phyloP scores from a whole-genome alignment of 768 basidiomycete species.

The Suillus spraguei region DNA sequence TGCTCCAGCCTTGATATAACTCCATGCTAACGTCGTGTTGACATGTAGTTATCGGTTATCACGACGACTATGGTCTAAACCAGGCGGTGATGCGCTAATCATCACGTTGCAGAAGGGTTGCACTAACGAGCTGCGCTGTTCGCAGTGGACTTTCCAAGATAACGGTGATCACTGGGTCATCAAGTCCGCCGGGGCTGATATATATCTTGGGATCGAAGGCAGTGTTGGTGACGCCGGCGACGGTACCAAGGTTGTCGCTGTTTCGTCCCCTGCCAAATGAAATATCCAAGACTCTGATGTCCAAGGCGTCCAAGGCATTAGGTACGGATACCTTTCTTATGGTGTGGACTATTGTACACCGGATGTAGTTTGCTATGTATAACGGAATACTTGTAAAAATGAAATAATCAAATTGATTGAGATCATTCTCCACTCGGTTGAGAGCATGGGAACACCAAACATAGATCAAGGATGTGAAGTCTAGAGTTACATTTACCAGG shows the following conservation, averaged over 20 bases:
- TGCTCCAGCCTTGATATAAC: not conserved
- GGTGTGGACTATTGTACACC: too few relatives aligned
- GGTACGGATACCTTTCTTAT: conserved; percentile 39
- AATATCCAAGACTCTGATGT: conserved; percentile 49
- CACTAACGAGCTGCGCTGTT: not conserved
- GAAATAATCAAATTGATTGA: too few relatives aligned
- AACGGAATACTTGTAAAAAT: too few relatives aligned
- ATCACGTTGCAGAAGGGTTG: not conserved
- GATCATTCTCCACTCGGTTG: too few relatives aligned
- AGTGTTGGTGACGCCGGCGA: conserved; percentile 24
- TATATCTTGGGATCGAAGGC: conserved; percentile 43
- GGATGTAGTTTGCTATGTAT: too few relatives aligned
- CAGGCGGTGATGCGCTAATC: conserved; percentile 43
- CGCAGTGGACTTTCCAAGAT: conserved; percentile 49
- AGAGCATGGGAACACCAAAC: too few relatives aligned
- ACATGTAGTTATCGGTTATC: conserved; percentile 51
- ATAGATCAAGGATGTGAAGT: too few relatives aligned
- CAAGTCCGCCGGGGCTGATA: conserved; percentile 42
- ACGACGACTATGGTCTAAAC: conserved; percentile 44
- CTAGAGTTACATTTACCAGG: too few relatives aligned
- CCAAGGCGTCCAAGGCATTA: conserved; percentile 36
- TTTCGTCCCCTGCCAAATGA: conserved; percentile 44
- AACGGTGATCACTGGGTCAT: conserved; percentile 43
- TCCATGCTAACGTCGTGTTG: not conserved
- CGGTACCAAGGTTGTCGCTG: conserved; percentile 44